Conservation (phyloP, 768 basidiomycete genomes). For the Mycena alexandri region DNA sequence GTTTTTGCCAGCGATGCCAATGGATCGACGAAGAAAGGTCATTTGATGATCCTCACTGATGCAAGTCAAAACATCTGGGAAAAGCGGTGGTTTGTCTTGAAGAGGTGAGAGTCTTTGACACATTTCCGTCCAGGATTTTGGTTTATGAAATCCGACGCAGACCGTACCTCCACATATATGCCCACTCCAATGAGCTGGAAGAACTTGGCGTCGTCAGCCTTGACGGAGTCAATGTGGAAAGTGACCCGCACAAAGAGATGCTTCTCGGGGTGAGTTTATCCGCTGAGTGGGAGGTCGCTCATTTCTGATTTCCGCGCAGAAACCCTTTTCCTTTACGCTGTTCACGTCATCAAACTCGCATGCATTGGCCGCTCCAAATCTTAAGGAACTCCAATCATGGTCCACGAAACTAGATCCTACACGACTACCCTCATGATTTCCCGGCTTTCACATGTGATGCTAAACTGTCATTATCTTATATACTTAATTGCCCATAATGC, state of each 20-base stretch:
- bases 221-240: conserved; percentile 85
- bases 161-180: conserved; percentile 91
- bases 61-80: conserved; percentile 87
- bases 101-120: conserved; percentile 64
- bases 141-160: conserved; percentile 53
- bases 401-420: conserved; percentile 87
- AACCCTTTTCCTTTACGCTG: conserved; percentile 88
- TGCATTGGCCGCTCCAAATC: conserved; percentile 84
- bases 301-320: conserved; percentile 57
- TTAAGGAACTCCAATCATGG: conserved; percentile 90
- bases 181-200: conserved; percentile 86
- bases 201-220: conserved; percentile 89
- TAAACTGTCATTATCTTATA: conserved; percentile 14
- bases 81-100: conserved; percentile 87
- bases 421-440: conserved; percentile 61
- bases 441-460: background rate
- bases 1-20: conserved; percentile 63
- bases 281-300: conserved; percentile 4
- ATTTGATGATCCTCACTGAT: conserved; percentile 83
- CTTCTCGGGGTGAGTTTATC: conserved; percentile 80
- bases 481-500: conserved; percentile 35
- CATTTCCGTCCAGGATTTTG: conserved; percentile 4
- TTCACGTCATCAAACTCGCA: conserved; percentile 95
- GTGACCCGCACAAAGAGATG: conserved; percentile 88
- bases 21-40: conserved; percentile 86